These are phyloP conservation scores for Syncephalastrum contaminatum DNA, from an alignment of 371 early-diverging fungal genomes.

Conservation along the genomic window DNA sequence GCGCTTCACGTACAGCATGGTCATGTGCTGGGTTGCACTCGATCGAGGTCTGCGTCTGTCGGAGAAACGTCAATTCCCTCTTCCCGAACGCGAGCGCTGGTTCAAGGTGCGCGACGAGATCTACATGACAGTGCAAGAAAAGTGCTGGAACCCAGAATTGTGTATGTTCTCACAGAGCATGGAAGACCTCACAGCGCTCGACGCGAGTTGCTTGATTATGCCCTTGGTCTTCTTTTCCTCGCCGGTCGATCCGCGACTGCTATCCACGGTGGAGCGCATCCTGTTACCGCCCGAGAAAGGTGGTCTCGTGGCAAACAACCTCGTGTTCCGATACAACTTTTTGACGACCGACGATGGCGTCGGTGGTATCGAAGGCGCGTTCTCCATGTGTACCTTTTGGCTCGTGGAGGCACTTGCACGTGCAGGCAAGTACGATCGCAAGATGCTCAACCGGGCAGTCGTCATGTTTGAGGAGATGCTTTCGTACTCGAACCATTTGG, in stretches of 20 bases:
- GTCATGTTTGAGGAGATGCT: slow-evolving; percentile 80
- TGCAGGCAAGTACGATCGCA: slow-evolving; percentile 66
- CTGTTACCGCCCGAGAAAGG: slow-evolving; percentile 72
- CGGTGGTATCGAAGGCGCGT: slow-evolving; percentile 66
- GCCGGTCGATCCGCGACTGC: slow-evolving; percentile 76
- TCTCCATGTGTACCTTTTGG: slow-evolving; percentile 88
- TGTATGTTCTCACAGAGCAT: slow-evolving; percentile 68
- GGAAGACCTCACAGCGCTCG: slow-evolving; percentile 63
- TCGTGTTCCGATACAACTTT: slow-evolving; percentile 73
- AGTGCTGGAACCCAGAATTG: slow-evolving; percentile 62
- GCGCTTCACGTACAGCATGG: slow-evolving; percentile 73
- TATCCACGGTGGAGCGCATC: slow-evolving; percentile 66
- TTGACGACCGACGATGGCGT: slow-evolving; percentile 58
- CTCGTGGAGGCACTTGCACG: slow-evolving; percentile 81
- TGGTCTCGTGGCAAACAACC: slow-evolving; percentile 73
- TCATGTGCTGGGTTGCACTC: slow-evolving; percentile 88
- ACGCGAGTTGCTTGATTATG: slow-evolving; percentile 77
- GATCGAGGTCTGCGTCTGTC: slow-evolving; percentile 77
- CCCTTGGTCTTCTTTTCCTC: slow-evolving; percentile 77
- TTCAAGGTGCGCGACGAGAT: slow-evolving; percentile 61
- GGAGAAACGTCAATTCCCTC: slow-evolving; percentile 79
- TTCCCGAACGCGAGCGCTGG: slow-evolving; percentile 62
- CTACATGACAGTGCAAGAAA: slow-evolving; percentile 69
- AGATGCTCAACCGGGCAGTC: slow-evolving; percentile 57
- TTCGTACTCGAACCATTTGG: slow-evolving; percentile 72